Evolutionary conservation across 169 alveolate species (phyloP), one percentile per base, ranked within the genome.

Genomic region (Plasmodium sp.): DNA sequence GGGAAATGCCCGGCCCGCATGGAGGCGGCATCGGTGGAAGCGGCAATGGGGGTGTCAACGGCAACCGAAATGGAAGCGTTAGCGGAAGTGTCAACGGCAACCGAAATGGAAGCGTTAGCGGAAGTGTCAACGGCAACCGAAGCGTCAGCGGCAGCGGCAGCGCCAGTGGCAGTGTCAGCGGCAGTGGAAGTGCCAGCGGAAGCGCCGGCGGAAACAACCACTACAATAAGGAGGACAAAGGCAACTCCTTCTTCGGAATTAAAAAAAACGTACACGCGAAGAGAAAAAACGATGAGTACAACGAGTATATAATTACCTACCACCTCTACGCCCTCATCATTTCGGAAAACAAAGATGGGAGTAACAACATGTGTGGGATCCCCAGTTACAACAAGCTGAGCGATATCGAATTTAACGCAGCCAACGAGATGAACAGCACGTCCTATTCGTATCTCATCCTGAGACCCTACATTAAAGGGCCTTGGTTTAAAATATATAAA

Each of bases 381-480:
- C 91, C 94, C 16, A 90, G 75, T 62, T 79, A 80, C 33, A 90
- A 79, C 51, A 90, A 90, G 43, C 7, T 39, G 22, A 74, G 58
- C 54, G 94, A 90, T 45, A 39, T 90, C 9, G 90, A 90, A 80
- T 67, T 90, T 36, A 86, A 86, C 72, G 16, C 45, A 27, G 73
- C 33, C 5, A 77, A 77, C 18, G 93, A 86, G 33, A 16, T 86
- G 7, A 84, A 75, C 22, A 82, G 62, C 36, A 85, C 83, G 6
- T 84, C 95, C 54, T 96, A 97, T 81, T 96, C 97, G 12, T 92
- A 92, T 58, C 95, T 98, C 56, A 96, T 98, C 27, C 95, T 98
- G 34, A 75, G 98, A 34, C 99, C 99, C 7, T 98, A 98, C 74
- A 98, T 97, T 72, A 98, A 97, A 86, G 99, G 99, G 7, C 98